Percentiles rank a stretch among this genome's conserved stretches.
Conservation (phyloP, 345 rosid species). For the Noccaea caerulescens region DNA sequence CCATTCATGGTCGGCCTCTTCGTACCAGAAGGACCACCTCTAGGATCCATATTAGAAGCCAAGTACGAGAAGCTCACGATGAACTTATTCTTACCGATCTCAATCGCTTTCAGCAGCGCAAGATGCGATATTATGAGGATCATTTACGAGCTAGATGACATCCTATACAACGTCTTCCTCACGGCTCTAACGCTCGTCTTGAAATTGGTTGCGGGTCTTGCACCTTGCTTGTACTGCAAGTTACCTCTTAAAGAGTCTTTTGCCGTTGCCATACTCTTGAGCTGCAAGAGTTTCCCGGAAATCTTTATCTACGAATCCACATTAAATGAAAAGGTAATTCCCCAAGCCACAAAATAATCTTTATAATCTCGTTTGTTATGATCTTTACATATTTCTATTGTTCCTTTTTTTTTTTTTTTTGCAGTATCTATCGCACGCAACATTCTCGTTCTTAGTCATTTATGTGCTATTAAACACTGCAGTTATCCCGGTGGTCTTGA, state of each 20-base stretch:
- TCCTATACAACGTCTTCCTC: slow-evolving; percentile 18
- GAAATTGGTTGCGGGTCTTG: slow-evolving; percentile 5
- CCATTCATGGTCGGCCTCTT: slow-evolving; percentile 46
- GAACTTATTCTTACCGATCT: slow-evolving; percentile 27
- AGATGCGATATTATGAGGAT: slow-evolving; percentile 8
- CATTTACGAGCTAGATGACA: not conserved
- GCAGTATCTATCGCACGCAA: slow-evolving; percentile 15
- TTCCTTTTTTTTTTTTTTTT: not conserved
- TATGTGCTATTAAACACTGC: slow-evolving; percentile 5
- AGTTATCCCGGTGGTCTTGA: slow-evolving; percentile 2
- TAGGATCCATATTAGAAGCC: slow-evolving; percentile 38
- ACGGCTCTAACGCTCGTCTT: not conserved
- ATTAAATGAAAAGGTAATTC: not conserved
- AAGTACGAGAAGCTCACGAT: slow-evolving; percentile 15
- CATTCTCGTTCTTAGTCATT: slow-evolving; percentile 6
- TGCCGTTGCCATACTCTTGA: slow-evolving; percentile 3
- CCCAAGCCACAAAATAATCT: not conserved
- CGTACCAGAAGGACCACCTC: slow-evolving; percentile 52
- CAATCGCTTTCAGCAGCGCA: slow-evolving; percentile 12
- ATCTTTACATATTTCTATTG: not conserved
- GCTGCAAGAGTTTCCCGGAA: not conserved
- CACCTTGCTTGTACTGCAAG: slow-evolving; percentile 34
- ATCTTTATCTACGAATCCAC: slow-evolving; percentile 5
- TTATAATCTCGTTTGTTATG: not conserved
- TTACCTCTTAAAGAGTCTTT: slow-evolving; percentile 21